Percentiles rank a stretch among this genome's conserved stretches.
Conservation (phyloP, 129 eudicot genomes). For the Flaveria bidentis region DNA sequence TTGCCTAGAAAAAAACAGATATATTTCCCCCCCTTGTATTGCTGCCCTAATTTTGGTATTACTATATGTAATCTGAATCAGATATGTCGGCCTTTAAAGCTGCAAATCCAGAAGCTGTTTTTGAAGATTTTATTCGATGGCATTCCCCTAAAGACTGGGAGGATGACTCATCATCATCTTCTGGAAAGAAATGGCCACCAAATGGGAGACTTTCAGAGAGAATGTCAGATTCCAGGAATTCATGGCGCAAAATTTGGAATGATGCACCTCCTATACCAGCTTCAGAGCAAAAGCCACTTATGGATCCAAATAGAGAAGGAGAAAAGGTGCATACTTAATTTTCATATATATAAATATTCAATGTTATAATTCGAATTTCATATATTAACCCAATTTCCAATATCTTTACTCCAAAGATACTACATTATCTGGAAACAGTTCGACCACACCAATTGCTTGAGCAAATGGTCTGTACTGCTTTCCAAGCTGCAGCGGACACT, state of each 20-base stretch:
- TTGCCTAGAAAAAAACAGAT: conserved; percentile 5
- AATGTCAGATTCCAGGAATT: conserved; percentile 82
- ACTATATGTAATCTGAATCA: conserved; percentile 35
- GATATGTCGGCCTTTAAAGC: conserved; percentile 99
- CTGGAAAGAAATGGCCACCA: conserved; percentile 74
- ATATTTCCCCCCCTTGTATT: not conserved
- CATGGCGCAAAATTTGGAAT: conserved; percentile 92
- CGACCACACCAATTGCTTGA: conserved; percentile 75
- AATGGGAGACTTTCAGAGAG: conserved; percentile 82
- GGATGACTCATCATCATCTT: conserved; percentile 45
- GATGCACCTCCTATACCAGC: conserved; percentile 78
- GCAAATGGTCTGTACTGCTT: conserved; percentile 92
- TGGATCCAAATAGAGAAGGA: conserved; percentile 94
- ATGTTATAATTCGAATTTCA: not conserved
- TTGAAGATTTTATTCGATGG: conserved; percentile 98
- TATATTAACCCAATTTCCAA: not conserved
- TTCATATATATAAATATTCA: not conserved
- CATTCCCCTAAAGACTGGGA: conserved; percentile 99
- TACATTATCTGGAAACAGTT: conserved; percentile 91
- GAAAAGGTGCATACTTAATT: conserved; percentile 62
- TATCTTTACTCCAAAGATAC: conserved; percentile 45
- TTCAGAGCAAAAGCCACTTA: conserved; percentile 86
- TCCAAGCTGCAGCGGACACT: conserved; percentile 82
- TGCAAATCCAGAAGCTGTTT: conserved; percentile 87
- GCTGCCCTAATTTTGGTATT: not conserved